Conservation (phyloP, 495 filamentous ascomycete species). For the Penicillium roqueforti region DNA sequence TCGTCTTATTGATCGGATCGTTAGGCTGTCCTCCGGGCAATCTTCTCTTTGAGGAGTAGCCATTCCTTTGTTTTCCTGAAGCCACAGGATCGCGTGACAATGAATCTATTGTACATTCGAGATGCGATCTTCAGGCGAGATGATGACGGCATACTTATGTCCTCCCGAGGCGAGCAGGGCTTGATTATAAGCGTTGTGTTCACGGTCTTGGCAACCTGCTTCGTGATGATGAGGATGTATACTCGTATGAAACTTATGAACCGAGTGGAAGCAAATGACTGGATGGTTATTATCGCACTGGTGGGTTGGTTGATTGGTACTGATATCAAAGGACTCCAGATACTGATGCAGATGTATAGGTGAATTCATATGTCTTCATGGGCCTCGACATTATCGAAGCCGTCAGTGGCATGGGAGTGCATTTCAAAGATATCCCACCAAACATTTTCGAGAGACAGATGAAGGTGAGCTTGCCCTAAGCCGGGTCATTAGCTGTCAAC, state of each 20-base stretch:
- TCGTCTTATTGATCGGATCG: background rate
- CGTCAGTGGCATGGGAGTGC: constrained; percentile 42
- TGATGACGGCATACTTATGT: constrained; percentile 18
- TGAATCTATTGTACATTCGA: constrained; percentile 15
- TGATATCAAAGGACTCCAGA: background rate
- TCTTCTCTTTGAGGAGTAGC: background rate
- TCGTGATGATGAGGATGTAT: constrained; percentile 37
- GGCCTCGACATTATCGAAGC: constrained; percentile 37
- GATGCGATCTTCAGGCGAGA: constrained; percentile 18
- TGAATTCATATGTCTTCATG: constrained; percentile 42
- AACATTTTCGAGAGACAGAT: constrained; percentile 33
- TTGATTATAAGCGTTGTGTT: constrained; percentile 37
- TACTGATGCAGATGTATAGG: constrained; percentile 12
- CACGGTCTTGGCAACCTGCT: constrained; percentile 31
- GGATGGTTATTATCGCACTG: constrained; percentile 40
- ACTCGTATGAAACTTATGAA: constrained; percentile 35
- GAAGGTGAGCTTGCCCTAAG: constrained; percentile 28
- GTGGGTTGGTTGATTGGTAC: constrained; percentile 14
- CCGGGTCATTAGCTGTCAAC: background rate
- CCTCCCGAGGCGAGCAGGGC: constrained; percentile 26
- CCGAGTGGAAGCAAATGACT: constrained; percentile 41
- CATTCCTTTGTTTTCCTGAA: background rate
- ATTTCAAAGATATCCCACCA: constrained; percentile 32
- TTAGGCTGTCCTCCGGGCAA: background rate
- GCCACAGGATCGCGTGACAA: constrained; percentile 3